Conservation (phyloP, 2,329 filamentous ascomycete genomes). For the Beauveria caledonica region DNA sequence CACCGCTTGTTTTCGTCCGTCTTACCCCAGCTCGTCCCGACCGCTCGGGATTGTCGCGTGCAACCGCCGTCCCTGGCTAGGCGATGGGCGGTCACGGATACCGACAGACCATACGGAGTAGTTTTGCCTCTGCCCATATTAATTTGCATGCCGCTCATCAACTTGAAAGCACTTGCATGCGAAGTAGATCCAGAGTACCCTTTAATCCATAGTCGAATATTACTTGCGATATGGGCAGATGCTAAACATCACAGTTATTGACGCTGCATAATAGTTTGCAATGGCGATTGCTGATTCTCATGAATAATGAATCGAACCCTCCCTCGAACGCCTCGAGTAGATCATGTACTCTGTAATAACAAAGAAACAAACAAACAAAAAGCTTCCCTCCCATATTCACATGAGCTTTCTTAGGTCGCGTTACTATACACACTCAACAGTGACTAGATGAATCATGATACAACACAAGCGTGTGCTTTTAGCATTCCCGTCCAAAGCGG, state of each 20-base stretch:
- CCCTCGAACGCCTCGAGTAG: background rate
- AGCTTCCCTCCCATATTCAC: background rate
- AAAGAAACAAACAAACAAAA: background rate
- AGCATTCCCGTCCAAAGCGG: slow-evolving; percentile 49
- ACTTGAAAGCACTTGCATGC: too few relatives aligned
- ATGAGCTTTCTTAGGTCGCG: background rate
- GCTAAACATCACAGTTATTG: too few relatives aligned
- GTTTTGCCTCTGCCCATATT: too few relatives aligned
- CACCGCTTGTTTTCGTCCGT: background rate
- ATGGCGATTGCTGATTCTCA: background rate
- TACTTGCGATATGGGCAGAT: too few relatives aligned
- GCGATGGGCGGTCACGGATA: background rate
- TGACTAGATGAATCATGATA: background rate
- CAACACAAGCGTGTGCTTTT: slow-evolving; percentile 9
- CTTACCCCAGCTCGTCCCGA: slow-evolving; percentile 5
- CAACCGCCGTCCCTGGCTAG: background rate
- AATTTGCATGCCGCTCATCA: too few relatives aligned
- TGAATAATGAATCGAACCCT: background rate
- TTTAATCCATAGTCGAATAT: too few relatives aligned
- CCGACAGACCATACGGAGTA: background rate
- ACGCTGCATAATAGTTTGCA: too few relatives aligned
- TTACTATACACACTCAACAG: slow-evolving; percentile 2
- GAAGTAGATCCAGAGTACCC: too few relatives aligned
- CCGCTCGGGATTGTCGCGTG: background rate
- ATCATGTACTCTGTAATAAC: background rate